Conservation (phyloP, 768 basidiomycete species). For the Russula sp. region DNA sequence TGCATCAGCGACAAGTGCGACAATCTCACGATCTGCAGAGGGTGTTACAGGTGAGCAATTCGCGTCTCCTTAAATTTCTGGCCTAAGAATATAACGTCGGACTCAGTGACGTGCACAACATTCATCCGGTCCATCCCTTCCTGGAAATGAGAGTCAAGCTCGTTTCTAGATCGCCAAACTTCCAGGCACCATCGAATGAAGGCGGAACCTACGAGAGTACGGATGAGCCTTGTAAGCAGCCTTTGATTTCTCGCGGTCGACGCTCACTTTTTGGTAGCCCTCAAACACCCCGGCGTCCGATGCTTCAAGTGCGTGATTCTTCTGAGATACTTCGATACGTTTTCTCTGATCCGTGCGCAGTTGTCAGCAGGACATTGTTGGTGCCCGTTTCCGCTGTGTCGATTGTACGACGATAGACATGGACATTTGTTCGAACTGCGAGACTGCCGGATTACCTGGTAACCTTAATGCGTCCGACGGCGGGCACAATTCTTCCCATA, state of each 20-base stretch:
- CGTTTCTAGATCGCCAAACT: slow-evolving; percentile 34
- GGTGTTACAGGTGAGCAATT: slow-evolving; percentile 65
- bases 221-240: slow-evolving; percentile 20
- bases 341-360: slow-evolving; percentile 35
- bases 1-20: slow-evolving; percentile 61
- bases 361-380: slow-evolving; percentile 84
- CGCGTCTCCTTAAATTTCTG: neutral
- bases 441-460: slow-evolving; percentile 79
- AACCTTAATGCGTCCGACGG: slow-evolving; percentile 72
- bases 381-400: slow-evolving; percentile 89
- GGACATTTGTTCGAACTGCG: slow-evolving; percentile 84
- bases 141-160: slow-evolving; percentile 67
- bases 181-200: slow-evolving; percentile 32
- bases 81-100: slow-evolving; percentile 6
- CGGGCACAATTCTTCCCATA: slow-evolving; percentile 80
- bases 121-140: slow-evolving; percentile 88
- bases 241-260: neutral
- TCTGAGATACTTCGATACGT: neutral
- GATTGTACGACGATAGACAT: slow-evolving; percentile 50
- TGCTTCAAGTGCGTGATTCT: slow-evolving; percentile 22
- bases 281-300: slow-evolving; percentile 21
- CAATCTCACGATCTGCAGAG: slow-evolving; percentile 74
- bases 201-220: slow-evolving; percentile 14
- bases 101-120: slow-evolving; percentile 77
- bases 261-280: slow-evolving; percentile 14